Evolutionary conservation across 129 eudicot species (phyloP).

Genomic region (Daucus carota): DNA sequence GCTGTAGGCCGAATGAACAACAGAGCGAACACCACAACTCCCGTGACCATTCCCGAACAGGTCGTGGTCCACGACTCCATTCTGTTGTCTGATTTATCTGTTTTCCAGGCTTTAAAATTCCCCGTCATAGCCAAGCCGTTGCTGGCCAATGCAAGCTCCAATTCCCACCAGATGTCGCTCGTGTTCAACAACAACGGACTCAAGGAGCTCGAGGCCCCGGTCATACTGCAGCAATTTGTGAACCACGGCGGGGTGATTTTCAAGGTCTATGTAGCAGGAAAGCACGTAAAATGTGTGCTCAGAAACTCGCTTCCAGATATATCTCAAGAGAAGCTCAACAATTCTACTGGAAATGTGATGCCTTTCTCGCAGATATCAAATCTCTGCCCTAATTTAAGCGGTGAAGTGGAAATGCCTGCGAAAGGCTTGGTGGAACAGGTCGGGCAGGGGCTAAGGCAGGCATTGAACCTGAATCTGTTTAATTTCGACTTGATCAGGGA

Average conservation of each 20-base stretch:
- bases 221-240: constrained; percentile 66
- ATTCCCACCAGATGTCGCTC: constrained; percentile 49
- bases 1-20: constrained; percentile 28
- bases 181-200: constrained; percentile 46
- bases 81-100: neutral
- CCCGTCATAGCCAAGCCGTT: constrained; percentile 67
- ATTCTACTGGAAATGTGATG: constrained; percentile 20
- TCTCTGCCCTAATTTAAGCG: neutral
- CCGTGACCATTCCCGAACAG: constrained; percentile 32
- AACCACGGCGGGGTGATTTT: constrained; percentile 74
- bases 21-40: neutral
- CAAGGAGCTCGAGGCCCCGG: constrained; percentile 25
- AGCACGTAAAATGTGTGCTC: constrained; percentile 48
- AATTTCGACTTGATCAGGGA: constrained; percentile 56
- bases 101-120: constrained; percentile 18
- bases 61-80: constrained; percentile 13
- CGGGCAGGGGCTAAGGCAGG: constrained; percentile 29
- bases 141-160: constrained; percentile 42
- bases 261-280: constrained; percentile 71
- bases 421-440: constrained; percentile 22
- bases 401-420: constrained; percentile 31
- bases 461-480: constrained; percentile 31
- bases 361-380: constrained; percentile 11
- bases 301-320: constrained; percentile 65
- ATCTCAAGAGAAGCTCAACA: constrained; percentile 19